These are phyloP conservation scores for Penicillium paneum DNA, from an alignment of 2,329 filamentous ascomycete genomes.

Conservation along the genomic window DNA sequence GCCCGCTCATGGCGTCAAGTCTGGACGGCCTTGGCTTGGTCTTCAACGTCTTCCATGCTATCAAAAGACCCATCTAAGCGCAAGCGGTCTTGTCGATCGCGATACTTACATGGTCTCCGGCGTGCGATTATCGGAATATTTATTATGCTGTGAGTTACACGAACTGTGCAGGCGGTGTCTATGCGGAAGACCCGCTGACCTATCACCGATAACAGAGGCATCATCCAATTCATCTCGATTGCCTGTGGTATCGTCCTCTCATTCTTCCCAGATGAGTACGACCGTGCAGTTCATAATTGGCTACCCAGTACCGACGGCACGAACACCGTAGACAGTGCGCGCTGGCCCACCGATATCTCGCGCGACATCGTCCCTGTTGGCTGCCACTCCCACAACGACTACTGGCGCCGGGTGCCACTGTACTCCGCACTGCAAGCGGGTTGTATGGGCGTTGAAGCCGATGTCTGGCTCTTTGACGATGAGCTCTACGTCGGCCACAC, in stretches of 20 bases:
- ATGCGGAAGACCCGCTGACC: neutral
- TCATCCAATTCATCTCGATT: conserved; percentile 42
- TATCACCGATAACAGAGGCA: conserved; percentile 28
- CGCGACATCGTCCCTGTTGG: conserved; percentile 49
- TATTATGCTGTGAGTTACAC: conserved; percentile 35
- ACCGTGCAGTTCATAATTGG: conserved; percentile 41
- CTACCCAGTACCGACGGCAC: conserved; percentile 35
- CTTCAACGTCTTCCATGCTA: conserved; percentile 3
- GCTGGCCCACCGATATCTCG: conserved; percentile 50
- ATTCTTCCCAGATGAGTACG: conserved; percentile 44
- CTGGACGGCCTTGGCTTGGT: conserved; percentile 11
- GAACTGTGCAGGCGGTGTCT: neutral
- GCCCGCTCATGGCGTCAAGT: conserved; percentile 15
- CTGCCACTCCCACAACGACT: conserved; percentile 60
- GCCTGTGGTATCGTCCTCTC: conserved; percentile 37
- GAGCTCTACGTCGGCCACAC: conserved; percentile 58
- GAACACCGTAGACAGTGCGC: conserved; percentile 36
- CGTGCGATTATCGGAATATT: conserved; percentile 25
- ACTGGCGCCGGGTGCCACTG: conserved; percentile 55
- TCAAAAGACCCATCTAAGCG: conserved; percentile 6
- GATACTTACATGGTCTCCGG: conserved; percentile 18
- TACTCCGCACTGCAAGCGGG: conserved; percentile 55
- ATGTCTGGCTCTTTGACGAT: conserved; percentile 54
- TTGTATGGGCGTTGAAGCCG: conserved; percentile 56
- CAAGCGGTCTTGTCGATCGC: conserved; percentile 16